Conservation (phyloP, 2,329 filamentous ascomycete genomes). For the Sporothrix brasiliensis region DNA sequence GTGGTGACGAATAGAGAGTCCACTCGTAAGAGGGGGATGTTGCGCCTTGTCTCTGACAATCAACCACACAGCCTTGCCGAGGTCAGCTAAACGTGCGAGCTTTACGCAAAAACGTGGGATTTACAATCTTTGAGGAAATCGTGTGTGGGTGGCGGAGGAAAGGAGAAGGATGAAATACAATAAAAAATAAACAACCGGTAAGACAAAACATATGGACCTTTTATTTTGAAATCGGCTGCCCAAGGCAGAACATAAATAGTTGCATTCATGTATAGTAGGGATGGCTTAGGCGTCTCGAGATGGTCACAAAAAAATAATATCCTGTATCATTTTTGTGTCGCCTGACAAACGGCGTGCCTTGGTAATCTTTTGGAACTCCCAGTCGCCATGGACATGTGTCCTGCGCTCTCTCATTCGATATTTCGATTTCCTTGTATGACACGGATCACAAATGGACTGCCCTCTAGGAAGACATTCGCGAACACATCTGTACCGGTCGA, state of each 20-base stretch:
- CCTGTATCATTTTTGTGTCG: not conserved
- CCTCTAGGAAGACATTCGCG: not conserved
- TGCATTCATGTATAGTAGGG: constrained; percentile 10
- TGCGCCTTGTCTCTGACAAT: not conserved
- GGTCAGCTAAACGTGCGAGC: not conserved
- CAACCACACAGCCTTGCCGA: not conserved
- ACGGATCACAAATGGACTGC: not conserved
- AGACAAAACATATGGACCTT: constrained; percentile 13
- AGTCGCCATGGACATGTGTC: not conserved
- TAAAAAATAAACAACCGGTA: constrained; percentile 22
- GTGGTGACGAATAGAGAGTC: constrained; percentile 58
- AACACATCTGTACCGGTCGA: no score
- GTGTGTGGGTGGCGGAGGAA: not conserved
- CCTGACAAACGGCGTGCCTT: not conserved
- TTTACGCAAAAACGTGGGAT: not conserved
- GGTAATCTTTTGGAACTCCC: not conserved
- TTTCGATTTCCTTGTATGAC: not conserved
- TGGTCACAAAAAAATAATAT: constrained; percentile 11
- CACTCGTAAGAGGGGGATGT: no score
- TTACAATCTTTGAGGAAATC: not conserved
- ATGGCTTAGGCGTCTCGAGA: constrained; percentile 14
- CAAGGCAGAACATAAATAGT: not conserved
- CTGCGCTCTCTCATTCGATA: not conserved
- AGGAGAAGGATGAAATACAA: not conserved
- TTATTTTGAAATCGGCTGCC: not conserved